Percentiles rank a stretch among this genome's conserved stretches.
phyloP scores from a whole-genome alignment of 2,329 filamentous ascomycete species.

The Fusarium fujikuroi region DNA sequence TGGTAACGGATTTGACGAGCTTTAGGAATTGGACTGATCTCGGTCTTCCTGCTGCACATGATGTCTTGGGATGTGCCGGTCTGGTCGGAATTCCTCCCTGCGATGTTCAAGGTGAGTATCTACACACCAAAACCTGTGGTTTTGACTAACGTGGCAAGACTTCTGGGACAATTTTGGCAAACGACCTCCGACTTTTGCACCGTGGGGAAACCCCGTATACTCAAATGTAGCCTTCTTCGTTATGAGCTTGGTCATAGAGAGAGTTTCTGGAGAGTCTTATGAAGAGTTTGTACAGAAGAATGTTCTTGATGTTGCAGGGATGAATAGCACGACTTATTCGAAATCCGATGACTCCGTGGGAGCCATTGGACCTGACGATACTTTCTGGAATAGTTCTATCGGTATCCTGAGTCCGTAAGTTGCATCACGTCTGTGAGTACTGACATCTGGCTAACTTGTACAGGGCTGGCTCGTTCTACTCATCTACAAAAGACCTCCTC shows the following conservation, averaged over 20 bases:
- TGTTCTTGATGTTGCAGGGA: constrained; percentile 12
- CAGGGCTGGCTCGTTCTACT: constrained; percentile 15
- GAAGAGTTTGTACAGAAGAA: constrained; percentile 9
- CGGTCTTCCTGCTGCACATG: not conserved
- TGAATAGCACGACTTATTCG: constrained; percentile 9
- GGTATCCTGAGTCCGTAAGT: constrained; percentile 15
- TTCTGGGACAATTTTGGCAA: constrained; percentile 25
- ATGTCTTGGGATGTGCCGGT: not conserved
- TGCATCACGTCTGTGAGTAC: accelerated
- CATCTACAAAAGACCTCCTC: constrained; percentile 14
- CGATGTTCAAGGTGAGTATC: not conserved
- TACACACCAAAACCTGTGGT: no score
- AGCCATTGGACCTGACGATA: not conserved
- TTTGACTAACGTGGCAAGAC: not conserved
- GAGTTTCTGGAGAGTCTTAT: not conserved
- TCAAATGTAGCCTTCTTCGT: constrained; percentile 4
- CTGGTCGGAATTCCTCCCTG: not conserved
- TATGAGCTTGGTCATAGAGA: constrained; percentile 2
- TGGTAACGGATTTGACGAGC: constrained; percentile 7
- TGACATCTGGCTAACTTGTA: not conserved
- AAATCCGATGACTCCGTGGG: constrained; percentile 15
- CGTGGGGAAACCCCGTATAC: constrained; percentile 1
- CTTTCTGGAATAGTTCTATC: constrained; percentile 3
- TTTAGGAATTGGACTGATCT: constrained; percentile 6
- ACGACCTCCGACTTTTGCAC: not conserved